Percentiles rank a stretch among this genome's conserved stretches.
Conservation (phyloP, 345 rosid species). For the Syzygium jambos region DNA sequence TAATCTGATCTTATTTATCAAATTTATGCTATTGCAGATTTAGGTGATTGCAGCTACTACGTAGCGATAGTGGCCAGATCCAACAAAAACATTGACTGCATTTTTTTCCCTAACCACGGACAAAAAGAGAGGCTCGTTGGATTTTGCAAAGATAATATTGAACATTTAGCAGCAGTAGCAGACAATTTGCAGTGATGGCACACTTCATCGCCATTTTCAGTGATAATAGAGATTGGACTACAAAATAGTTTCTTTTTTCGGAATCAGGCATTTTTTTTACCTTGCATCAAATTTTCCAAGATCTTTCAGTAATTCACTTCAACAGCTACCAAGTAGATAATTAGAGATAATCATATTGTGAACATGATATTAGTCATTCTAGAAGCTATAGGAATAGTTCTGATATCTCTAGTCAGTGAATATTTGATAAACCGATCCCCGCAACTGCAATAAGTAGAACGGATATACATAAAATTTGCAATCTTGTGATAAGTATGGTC, state of each 20-base stretch:
- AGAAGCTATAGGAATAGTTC: not conserved
- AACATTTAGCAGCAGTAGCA: not conserved
- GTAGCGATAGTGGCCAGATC: not conserved
- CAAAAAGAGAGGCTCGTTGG: not conserved
- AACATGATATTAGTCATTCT: not conserved
- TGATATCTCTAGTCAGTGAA: not conserved
- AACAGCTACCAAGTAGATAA: not conserved
- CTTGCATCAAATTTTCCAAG: not conserved
- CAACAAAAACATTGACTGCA: not conserved
- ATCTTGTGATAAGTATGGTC: not conserved
- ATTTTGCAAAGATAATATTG: not conserved
- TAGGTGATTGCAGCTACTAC: not conserved
- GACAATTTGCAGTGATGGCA: not conserved
- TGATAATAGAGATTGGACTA: not conserved
- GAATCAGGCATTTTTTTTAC: not conserved
- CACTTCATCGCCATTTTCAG: not conserved
- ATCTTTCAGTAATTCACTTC: not conserved
- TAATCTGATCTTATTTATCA: not conserved
- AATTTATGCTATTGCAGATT: not conserved
- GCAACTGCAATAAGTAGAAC: not conserved
- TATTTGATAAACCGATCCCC: not conserved
- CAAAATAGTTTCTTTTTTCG: not conserved
- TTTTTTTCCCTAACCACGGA: not conserved
- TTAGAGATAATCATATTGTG: not conserved
- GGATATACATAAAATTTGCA: not conserved